A percentile compares a stretch with the other conserved stretches of the same genome.
These are phyloP conservation scores for Elaeagnus macrophylla DNA, from an alignment of 306 rosid species.

Conservation along the genomic window DNA sequence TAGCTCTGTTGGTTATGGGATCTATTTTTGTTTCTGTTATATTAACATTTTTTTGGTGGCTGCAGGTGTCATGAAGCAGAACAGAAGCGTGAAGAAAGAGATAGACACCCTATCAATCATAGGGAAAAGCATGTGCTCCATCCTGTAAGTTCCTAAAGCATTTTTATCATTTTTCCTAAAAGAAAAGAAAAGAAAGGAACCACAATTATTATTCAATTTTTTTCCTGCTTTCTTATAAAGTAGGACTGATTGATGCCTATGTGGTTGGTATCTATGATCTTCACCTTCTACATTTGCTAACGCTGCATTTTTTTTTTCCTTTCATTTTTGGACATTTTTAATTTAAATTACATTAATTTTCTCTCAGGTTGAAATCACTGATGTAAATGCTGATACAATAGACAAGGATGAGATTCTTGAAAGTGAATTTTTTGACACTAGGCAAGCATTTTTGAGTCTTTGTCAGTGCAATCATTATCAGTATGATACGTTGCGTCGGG, in stretches of 20 bases:
- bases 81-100: slow-evolving; percentile 84
- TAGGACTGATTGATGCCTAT: too few species aligned
- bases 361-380: slow-evolving; percentile 63
- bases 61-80: slow-evolving; percentile 81
- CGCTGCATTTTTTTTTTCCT: too few species aligned
- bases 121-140: slow-evolving; percentile 75
- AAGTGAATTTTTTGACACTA: slow-evolving; percentile 98
- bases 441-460: slow-evolving; percentile 96
- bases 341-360: background rate
- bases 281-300: too few species aligned
- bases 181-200: too few species aligned
- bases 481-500: slow-evolving; percentile 92
- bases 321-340: too few species aligned
- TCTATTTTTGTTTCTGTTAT: background rate
- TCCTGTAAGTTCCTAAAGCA: slow-evolving; percentile 38
- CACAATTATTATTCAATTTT: too few species aligned
- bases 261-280: too few species aligned
- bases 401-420: slow-evolving; percentile 95
- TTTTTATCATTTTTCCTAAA: too few species aligned
- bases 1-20: too few species aligned
- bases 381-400: slow-evolving; percentile 70
- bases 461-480: slow-evolving; percentile 99
- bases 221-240: too few species aligned
- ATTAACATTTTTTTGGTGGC: background rate
- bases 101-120: slow-evolving; percentile 70